Conservation (phyloP, 805 yeast species). For the Ogataea ganodermae region DNA sequence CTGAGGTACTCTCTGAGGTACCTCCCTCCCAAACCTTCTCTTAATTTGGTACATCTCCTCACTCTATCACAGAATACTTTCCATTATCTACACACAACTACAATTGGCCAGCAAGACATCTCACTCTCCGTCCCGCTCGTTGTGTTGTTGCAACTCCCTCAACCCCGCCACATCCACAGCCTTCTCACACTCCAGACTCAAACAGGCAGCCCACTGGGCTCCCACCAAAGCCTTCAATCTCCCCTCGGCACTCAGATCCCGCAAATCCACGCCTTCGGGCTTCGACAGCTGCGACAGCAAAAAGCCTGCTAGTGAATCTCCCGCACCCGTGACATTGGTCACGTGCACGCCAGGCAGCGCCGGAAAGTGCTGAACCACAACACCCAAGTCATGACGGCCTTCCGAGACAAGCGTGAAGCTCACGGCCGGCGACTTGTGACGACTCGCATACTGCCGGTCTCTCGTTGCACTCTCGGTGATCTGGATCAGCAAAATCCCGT, state of each 20-base stretch:
- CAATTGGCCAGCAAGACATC: too few relatives aligned
- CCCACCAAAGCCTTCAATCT: slow-evolving; percentile 26
- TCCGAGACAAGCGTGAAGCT: slow-evolving; percentile 25
- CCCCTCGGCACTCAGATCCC: slow-evolving; percentile 11
- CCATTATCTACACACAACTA: too few relatives aligned
- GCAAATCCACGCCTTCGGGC: slow-evolving; percentile 11
- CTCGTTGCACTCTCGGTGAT: slow-evolving; percentile 27
- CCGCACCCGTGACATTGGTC: slow-evolving; percentile 85
- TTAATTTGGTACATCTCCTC: too few relatives aligned
- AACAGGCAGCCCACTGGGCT: slow-evolving; percentile 31
- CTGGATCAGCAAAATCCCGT: slow-evolving; percentile 58
- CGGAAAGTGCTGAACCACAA: slow-evolving; percentile 64
- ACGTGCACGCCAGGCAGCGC: slow-evolving; percentile 33
- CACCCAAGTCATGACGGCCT: slow-evolving; percentile 44
- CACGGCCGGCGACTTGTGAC: slow-evolving; percentile 1
- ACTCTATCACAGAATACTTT: too few relatives aligned
- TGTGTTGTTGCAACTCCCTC: not conserved
- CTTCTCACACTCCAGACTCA: slow-evolving; percentile 24
- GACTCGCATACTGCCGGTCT: not conserved
- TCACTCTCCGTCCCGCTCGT: too few relatives aligned
- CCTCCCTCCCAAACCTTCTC: too few relatives aligned
- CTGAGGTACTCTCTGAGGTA: too few relatives aligned
- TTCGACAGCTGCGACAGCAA: slow-evolving; percentile 46
- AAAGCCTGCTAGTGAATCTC: slow-evolving; percentile 77
- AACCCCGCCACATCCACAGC: slow-evolving; percentile 29